Evolutionary conservation across 169 alveolate species (phyloP).

Genomic region (Eimeria maxima): DNA sequence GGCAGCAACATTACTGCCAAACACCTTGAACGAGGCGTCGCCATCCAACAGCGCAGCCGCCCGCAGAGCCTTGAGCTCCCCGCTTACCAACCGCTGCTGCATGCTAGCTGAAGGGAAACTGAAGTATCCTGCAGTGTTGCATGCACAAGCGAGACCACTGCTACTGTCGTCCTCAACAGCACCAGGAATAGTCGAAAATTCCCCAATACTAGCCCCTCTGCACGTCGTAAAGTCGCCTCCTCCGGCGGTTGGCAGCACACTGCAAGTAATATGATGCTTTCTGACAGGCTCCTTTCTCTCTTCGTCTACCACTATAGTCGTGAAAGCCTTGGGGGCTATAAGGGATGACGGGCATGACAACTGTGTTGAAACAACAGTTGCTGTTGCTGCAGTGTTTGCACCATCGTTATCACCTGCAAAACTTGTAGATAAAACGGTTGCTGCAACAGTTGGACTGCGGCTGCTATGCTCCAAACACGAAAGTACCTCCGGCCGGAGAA

Average conservation of each 20-base stretch:
- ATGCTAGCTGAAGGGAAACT: not conserved
- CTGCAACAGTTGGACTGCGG: not conserved
- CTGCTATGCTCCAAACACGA: conserved; percentile 24
- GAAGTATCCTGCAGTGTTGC: conserved; percentile 35
- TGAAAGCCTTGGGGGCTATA: not conserved
- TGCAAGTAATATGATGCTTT: not conserved
- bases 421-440: not conserved
- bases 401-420: too few relatives aligned
- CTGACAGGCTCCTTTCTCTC: not conserved
- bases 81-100: conserved; percentile 59
- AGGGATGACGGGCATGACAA: not conserved
- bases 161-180: not conserved
- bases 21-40: conserved; percentile 9
- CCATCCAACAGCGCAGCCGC: conserved; percentile 56
- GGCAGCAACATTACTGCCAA: conserved; percentile 24
- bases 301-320: not conserved
- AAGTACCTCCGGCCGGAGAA: conserved; percentile 40
- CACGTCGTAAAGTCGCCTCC: not conserved
- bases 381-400: not conserved
- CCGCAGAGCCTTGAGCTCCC: conserved; percentile 34
- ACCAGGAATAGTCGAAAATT: not conserved
- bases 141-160: not conserved
- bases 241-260: not conserved
- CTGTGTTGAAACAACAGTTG: not conserved
- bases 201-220: not conserved